Percentiles rank a stretch among this genome's conserved stretches.
Conservation (phyloP, 164 flowering plant species). For the Brasenia schreberi region DNA sequence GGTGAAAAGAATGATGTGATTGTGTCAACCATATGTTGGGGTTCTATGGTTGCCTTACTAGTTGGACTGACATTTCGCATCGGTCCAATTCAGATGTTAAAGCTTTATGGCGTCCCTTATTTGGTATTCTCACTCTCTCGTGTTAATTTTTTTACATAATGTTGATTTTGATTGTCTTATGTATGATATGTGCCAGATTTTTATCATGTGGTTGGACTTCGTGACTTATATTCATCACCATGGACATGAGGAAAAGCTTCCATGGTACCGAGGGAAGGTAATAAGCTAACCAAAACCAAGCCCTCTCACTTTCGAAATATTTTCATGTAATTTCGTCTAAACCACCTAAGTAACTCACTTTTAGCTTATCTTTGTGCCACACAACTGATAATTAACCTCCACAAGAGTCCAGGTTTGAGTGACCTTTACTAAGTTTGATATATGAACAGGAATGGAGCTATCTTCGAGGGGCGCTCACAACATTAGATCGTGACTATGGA, state of each 20-base stretch:
- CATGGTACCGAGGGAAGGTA: conserved; percentile 60
- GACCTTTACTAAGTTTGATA: not conserved
- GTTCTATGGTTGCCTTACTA: conserved; percentile 62
- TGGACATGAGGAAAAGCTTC: conserved; percentile 41
- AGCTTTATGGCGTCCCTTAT: conserved; percentile 76
- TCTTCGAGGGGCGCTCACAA: conserved; percentile 85
- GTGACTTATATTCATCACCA: conserved; percentile 61
- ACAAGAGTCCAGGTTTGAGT: no score
- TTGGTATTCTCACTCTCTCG: conserved; percentile 24
- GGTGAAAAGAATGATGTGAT: conserved; percentile 60
- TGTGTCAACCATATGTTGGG: conserved; percentile 73
- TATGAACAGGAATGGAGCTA: conserved; percentile 87
- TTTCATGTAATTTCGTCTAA: no score
- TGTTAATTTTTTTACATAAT: not conserved
- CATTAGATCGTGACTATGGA: conserved; percentile 84
- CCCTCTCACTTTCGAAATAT: no score
- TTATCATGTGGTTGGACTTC: conserved; percentile 43
- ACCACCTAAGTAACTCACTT: no score
- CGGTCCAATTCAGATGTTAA: conserved; percentile 66
- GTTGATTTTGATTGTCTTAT: not conserved
- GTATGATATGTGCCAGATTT: conserved; percentile 19
- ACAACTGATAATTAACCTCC: no score
- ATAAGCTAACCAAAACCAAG: not conserved
- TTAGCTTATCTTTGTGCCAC: no score
- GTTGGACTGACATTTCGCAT: conserved; percentile 34